Conservation (phyloP, 345 rosid genomes). For the Eucalyptus fibrosa region DNA sequence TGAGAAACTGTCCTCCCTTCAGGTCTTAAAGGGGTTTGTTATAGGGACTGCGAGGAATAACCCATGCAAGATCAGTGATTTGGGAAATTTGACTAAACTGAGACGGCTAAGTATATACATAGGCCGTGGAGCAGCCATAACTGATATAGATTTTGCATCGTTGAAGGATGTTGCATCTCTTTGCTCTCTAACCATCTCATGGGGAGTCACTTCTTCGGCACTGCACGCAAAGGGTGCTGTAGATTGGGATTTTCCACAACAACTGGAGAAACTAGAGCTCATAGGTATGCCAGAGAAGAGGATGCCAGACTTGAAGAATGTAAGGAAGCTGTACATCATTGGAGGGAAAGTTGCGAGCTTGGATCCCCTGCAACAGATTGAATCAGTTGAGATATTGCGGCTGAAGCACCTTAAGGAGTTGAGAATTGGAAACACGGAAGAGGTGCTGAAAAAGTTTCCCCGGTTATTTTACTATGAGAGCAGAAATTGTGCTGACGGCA, state of each 20-base stretch:
- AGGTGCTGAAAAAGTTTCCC: not conserved
- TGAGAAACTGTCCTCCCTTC: not conserved
- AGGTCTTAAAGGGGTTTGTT: constrained; percentile 19
- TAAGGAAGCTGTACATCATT: not conserved
- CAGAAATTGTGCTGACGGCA: not conserved
- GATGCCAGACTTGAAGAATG: not conserved
- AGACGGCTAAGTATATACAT: not conserved
- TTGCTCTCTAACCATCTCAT: not conserved
- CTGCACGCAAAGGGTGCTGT: not conserved
- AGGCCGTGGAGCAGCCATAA: not conserved
- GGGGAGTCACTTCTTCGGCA: not conserved
- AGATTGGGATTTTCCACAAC: not conserved
- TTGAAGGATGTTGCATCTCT: not conserved
- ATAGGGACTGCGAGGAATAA: not conserved
- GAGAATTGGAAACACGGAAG: not conserved
- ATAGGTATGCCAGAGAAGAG: not conserved
- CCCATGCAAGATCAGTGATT: not conserved
- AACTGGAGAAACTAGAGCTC: not conserved
- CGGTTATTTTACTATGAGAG: not conserved
- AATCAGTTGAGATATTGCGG: not conserved
- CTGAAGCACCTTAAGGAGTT: not conserved
- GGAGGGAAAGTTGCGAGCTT: not conserved
- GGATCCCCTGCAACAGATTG: not conserved
- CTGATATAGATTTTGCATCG: constrained; percentile 5
- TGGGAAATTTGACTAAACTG: not conserved